Conservation (phyloP, 2,329 filamentous ascomycete genomes). For the Aspergillus intermedius region DNA sequence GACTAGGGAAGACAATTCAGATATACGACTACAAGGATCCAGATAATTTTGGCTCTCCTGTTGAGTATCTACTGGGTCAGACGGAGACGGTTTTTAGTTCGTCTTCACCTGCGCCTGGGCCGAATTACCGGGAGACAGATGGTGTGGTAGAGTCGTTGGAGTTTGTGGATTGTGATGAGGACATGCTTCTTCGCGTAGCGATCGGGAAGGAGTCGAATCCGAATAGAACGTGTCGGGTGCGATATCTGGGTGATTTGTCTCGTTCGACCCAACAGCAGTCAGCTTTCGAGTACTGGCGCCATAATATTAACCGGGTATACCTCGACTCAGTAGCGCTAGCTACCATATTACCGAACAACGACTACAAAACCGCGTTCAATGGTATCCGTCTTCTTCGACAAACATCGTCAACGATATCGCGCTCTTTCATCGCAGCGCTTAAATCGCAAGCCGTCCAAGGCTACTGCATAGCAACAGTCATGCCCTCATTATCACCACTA, state of each 20-base stretch:
- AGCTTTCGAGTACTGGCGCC: constrained; percentile 13
- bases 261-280: neutral
- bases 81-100: constrained; percentile 1
- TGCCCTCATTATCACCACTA: neutral
- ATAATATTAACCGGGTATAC: constrained; percentile 11
- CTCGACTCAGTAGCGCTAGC: constrained; percentile 15
- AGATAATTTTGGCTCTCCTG: constrained; percentile 5
- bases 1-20: constrained; percentile 13
- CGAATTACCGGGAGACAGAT: constrained; percentile 13
- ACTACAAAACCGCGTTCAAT: constrained; percentile 8
- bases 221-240: constrained; percentile 12
- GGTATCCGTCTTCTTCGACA: constrained; percentile 11
- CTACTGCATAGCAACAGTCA: constrained; percentile 14
- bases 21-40: constrained; percentile 12
- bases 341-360: constrained; percentile 3
- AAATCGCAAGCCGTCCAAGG: constrained; percentile 5
- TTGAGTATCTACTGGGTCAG: constrained; percentile 11
- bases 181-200: constrained; percentile 13
- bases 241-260: constrained; percentile 13
- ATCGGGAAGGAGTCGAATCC: constrained; percentile 13
- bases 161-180: constrained; percentile 14
- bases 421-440: constrained; percentile 11
- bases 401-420: neutral
- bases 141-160: constrained; percentile 14
- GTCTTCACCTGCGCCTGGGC: neutral